Conservation (phyloP, 371 early-diverging fungal genomes). For the Mortierella sp. region DNA sequence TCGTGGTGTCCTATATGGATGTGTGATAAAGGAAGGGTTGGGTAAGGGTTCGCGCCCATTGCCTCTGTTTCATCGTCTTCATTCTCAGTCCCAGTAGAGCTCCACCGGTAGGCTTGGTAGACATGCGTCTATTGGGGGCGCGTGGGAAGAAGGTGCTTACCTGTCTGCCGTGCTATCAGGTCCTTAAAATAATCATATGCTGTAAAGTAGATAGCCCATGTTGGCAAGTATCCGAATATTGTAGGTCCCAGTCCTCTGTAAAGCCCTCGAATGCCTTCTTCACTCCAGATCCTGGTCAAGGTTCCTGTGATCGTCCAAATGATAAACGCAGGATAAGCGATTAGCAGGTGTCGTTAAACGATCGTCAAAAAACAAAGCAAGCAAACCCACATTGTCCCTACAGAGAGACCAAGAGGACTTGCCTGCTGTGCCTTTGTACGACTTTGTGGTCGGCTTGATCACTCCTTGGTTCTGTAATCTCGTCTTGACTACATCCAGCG, state of each 20-base stretch:
- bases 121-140: background rate
- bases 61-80: background rate
- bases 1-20: slow-evolving; percentile 56
- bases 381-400: background rate
- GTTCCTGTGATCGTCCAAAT: slow-evolving; percentile 58
- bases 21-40: background rate
- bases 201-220: slow-evolving; percentile 93
- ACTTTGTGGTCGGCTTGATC: slow-evolving; percentile 24
- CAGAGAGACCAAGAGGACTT: too few relatives aligned
- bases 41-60: background rate
- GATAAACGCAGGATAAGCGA: too few relatives aligned
- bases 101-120: too few relatives aligned
- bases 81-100: too few relatives aligned
- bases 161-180: slow-evolving; percentile 43
- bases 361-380: background rate
- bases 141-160: slow-evolving; percentile 2
- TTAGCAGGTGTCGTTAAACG: too few relatives aligned
- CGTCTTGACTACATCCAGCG: slow-evolving; percentile 95
- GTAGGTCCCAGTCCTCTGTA: slow-evolving; percentile 93
- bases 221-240: slow-evolving; percentile 88
- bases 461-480: slow-evolving; percentile 93
- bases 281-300: slow-evolving; percentile 77
- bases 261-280: slow-evolving; percentile 90
- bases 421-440: slow-evolving; percentile 55
- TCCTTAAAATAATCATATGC: slow-evolving; percentile 78